phyloP scores from a whole-genome alignment of 257 asterid species.

The Coffea eugenioides region DNA sequence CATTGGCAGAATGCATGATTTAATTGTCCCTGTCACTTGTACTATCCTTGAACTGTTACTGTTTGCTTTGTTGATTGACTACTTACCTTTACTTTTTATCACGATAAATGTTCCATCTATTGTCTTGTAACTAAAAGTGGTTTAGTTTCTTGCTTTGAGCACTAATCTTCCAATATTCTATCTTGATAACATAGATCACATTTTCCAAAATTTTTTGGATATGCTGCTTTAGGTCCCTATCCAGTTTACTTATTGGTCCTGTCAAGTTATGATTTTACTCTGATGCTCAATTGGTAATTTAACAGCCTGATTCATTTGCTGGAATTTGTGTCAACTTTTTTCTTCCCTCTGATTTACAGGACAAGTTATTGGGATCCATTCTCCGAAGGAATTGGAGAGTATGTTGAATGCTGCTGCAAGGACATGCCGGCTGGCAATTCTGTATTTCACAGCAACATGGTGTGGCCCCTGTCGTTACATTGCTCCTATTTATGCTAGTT shows the following conservation, averaged over 20 bases:
- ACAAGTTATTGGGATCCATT: constrained; percentile 48
- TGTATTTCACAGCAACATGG: constrained; percentile 84
- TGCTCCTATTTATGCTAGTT: constrained; percentile 50
- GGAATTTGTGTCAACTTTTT: neutral
- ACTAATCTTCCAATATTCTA: neutral
- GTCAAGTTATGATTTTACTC: neutral
- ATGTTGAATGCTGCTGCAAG: constrained; percentile 51
- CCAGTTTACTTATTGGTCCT: neutral
- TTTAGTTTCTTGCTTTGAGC: neutral
- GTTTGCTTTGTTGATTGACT: neutral
- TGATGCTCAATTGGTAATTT: neutral
- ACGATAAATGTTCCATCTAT: neutral
- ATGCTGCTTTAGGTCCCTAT: neutral
- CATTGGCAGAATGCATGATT: neutral
- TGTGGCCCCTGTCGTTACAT: constrained; percentile 79
- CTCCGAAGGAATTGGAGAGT: constrained; percentile 42
- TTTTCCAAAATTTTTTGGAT: neutral
- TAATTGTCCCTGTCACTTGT: neutral
- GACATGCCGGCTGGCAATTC: constrained; percentile 49
- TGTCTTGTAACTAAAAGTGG: neutral
- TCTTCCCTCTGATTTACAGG: constrained; percentile 36
- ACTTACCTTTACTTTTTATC: neutral
- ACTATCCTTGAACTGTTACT: neutral
- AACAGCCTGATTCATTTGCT: neutral
- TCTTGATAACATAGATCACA: neutral